These are phyloP conservation scores for Alternaria conjuncta DNA, from an alignment of 2,329 filamentous ascomycete species.

Conservation along the genomic window DNA sequence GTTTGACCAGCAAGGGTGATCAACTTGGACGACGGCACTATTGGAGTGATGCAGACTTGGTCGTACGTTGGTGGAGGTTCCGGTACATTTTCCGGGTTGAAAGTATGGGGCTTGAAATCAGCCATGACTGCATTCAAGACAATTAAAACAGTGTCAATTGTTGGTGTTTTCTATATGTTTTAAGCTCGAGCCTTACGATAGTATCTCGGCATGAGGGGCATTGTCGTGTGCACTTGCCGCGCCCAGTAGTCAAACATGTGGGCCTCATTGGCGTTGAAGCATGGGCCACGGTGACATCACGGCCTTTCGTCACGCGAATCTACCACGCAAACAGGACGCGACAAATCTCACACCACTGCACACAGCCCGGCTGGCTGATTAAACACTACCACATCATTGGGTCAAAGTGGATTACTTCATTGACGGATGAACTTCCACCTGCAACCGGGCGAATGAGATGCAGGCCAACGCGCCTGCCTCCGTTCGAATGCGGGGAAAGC, in stretches of 20 bases:
- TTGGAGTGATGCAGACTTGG: conserved; percentile 40
- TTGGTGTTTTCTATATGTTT: background rate
- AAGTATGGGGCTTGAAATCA: conserved; percentile 32
- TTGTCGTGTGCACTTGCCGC: background rate
- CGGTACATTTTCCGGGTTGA: conserved; percentile 37
- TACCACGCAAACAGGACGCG: background rate
- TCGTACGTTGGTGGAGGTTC: conserved; percentile 37
- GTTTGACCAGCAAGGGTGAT: conserved; percentile 45
- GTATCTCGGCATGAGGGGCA: conserved; percentile 6
- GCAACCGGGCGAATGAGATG: conserved; percentile 12
- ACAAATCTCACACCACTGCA: background rate
- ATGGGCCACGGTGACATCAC: conserved; percentile 10
- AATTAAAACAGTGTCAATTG: background rate
- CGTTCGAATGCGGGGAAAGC: conserved; percentile 34
- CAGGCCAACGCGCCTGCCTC: conserved; percentile 10
- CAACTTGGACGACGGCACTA: conserved; percentile 36
- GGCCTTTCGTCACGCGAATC: background rate
- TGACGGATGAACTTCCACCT: background rate
- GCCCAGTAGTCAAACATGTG: background rate
- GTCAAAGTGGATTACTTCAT: background rate
- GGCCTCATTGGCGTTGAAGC: background rate
- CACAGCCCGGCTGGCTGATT: conserved; percentile 1
- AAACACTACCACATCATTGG: conserved; percentile 9
- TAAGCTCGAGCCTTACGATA: background rate
- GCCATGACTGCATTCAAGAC: background rate